Evolutionary conservation across 2,329 filamentous ascomycete genomes (phyloP), one percentile per base, ranked within the genome.

Genomic region (Sporothrix dimorphospora): DNA sequence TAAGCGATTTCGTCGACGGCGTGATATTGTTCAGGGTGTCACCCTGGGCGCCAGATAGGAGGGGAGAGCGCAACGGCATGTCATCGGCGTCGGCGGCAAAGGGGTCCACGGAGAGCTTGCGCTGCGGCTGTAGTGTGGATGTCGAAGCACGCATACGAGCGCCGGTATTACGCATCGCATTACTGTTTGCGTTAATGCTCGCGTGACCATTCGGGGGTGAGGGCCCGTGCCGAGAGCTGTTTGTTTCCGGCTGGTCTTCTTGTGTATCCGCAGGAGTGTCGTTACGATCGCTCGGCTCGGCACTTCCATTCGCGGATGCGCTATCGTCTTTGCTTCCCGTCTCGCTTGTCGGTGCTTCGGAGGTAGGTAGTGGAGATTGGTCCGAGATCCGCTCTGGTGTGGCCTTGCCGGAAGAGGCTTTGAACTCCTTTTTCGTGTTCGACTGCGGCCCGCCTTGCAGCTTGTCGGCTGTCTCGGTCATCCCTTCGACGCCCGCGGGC

Each of bases 401-500:
- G 8, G 66, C 19, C 16, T 12, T 53, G 14, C 49, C 38, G 6
- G 19, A 16, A 27, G 49, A 42, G 12, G 34, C 1, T 11, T 12
- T 66, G 24, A n/a, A 3, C 45, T 16, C 16, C 19, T 8, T 49
- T 49, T n/a, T 66, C 21, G n/a, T 47, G 7, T 19, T 19, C 4
- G 55, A 3, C 4, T 74, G 72, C n/a, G 69, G 71, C 24, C 79
- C 77, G n/a, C 78, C 76, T 72, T 79, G 78, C 47, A 79, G 72
- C 19, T 74, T 76, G 30, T 78, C 78, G 14, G 82, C 78, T 68
- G 81, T 83, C 19, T 82, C 77, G 0, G 83, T 81, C 80, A 89
- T 84, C 11, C 82, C 81, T 24, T 85, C 83, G 4, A 89, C 78
- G n/a, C 84, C 85, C 71, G 84, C 83, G 0, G 89, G 89, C 1